Conservation (phyloP, 352 stramenopile species). For the Globisporangium megalacanthum region DNA sequence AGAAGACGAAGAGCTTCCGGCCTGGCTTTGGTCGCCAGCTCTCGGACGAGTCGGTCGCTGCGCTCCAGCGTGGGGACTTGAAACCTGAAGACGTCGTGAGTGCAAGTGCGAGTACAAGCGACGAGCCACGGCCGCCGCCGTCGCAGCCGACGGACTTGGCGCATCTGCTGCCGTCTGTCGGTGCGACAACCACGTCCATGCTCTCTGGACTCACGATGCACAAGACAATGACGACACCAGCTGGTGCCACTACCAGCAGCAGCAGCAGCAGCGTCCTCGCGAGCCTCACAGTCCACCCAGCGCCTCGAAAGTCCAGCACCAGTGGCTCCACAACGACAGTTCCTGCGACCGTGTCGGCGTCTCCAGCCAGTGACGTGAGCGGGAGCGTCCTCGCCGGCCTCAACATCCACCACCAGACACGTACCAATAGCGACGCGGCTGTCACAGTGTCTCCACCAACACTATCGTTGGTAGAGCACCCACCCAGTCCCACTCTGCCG, state of each 20-base stretch:
- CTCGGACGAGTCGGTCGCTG: conserved; percentile 78
- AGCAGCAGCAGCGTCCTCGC: conserved; percentile 35
- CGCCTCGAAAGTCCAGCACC: not conserved
- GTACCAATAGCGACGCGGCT: conserved; percentile 5
- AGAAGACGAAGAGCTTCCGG: conserved; percentile 84
- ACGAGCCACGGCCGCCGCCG: conserved; percentile 22
- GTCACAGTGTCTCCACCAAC: not conserved
- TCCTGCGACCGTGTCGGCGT: not conserved
- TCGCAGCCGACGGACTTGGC: conserved; percentile 55
- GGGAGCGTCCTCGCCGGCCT: conserved; percentile 46
- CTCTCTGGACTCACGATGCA: conserved; percentile 65
- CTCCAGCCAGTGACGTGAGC: conserved; percentile 16
- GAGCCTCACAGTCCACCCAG: conserved; percentile 62
- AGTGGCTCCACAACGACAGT: no score
- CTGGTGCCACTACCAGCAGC: not conserved
- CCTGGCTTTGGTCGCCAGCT: conserved; percentile 76
- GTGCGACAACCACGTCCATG: conserved; percentile 43
- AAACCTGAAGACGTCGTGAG: conserved; percentile 68
- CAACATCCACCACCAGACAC: conserved; percentile 30
- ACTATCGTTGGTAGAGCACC: conserved; percentile 11
- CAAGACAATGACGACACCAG: conserved; percentile 2
- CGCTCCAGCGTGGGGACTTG: conserved; percentile 69
- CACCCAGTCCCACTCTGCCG: conserved; percentile 11
- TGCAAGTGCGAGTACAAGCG: conserved; percentile 6
- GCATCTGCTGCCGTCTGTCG: conserved; percentile 56